A percentile compares a stretch with the other conserved stretches of the same genome.
phyloP scores from a whole-genome alignment of 192 early-diverging fungal species.

The Entophlyctis luteolus region DNA sequence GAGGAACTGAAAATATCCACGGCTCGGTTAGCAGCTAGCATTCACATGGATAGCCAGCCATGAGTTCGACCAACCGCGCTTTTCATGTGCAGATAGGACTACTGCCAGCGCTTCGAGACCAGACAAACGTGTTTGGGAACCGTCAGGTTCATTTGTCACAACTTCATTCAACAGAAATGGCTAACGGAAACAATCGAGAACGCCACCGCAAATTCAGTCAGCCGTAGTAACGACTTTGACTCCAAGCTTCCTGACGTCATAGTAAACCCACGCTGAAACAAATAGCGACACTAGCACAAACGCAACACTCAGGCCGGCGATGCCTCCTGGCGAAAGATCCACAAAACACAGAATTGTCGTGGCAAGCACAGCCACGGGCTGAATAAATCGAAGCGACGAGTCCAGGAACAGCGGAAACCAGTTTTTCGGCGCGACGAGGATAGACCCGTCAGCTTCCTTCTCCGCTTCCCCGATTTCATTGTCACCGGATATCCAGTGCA shows the following conservation, averaged over 20 bases:
- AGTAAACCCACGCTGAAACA: not conserved
- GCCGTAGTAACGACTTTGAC: too few relatives aligned
- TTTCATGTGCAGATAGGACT: too few relatives aligned
- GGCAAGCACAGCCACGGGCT: not conserved
- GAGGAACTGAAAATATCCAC: too few relatives aligned
- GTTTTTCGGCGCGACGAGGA: not conserved
- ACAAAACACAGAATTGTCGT: not conserved
- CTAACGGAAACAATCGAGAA: too few relatives aligned
- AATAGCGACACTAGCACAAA: not conserved
- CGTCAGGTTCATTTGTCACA: too few relatives aligned
- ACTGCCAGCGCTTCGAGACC: too few relatives aligned
- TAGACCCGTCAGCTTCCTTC: not conserved
- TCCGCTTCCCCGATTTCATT: not conserved
- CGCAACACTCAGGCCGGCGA: not conserved
- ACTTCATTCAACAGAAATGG: too few relatives aligned
- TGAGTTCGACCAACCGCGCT: too few relatives aligned
- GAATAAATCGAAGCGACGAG: not conserved
- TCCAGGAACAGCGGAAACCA: constrained; percentile 7
- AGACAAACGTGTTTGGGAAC: too few relatives aligned
- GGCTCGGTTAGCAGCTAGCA: too few relatives aligned
- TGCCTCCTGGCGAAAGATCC: not conserved
- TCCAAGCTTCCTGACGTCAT: not conserved
- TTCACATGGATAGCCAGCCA: too few relatives aligned
- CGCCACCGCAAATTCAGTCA: too few relatives aligned
- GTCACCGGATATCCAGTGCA: not conserved